Conservation (phyloP, 345 rosid species). For the Raphanus raphanistrum region DNA sequence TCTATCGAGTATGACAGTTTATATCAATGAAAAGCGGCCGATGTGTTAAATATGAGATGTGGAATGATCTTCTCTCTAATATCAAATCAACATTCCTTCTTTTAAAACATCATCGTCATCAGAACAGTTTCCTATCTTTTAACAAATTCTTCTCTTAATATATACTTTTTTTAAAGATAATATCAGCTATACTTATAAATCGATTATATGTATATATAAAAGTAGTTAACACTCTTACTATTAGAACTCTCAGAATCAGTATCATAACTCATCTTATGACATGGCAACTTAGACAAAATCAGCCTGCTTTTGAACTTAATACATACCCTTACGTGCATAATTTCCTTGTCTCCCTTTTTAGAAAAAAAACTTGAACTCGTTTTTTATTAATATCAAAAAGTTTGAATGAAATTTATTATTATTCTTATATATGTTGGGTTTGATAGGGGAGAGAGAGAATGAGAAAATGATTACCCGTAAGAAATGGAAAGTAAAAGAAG, state of each 20-base stretch:
- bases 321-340: neutral
- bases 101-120: slow-evolving; percentile 26
- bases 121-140: neutral
- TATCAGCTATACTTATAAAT: neutral
- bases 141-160: too few species aligned
- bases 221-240: too few species aligned
- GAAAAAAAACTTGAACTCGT: neutral
- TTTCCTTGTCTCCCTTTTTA: neutral
- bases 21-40: slow-evolving; percentile 33
- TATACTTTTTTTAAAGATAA: too few species aligned
- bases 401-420: neutral
- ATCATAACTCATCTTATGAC: neutral
- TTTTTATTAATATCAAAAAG: neutral
- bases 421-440: neutral
- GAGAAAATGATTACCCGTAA: slow-evolving; percentile 69
- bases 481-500: slow-evolving; percentile 46
- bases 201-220: neutral
- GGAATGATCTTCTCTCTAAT: slow-evolving; percentile 40
- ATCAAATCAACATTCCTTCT: slow-evolving; percentile 29
- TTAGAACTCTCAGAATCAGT: neutral
- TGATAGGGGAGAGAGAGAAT: slow-evolving; percentile 39
- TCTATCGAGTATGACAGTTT: slow-evolving; percentile 36
- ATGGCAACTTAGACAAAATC: neutral
- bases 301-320: neutral
- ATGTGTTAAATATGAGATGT: slow-evolving; percentile 51